phyloP scores from a whole-genome alignment of 2,329 filamentous ascomycete genomes.

The Aspergillus aculeatus region DNA sequence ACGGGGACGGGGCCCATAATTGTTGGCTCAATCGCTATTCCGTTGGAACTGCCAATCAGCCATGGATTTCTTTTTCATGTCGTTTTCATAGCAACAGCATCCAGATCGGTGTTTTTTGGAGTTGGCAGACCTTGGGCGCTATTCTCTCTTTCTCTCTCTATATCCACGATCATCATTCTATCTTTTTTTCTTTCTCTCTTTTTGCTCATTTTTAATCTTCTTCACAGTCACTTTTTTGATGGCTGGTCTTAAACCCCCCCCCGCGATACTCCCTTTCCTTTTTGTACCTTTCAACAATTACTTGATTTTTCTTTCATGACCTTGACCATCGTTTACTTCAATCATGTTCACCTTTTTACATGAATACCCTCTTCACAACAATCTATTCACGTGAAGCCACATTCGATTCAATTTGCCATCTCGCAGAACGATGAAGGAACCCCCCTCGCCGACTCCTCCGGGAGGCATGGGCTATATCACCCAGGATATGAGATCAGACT shows the following conservation, averaged over 20 bases:
- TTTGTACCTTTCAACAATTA: background rate
- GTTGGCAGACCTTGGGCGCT: constrained; percentile 1
- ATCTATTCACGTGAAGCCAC: too few species aligned
- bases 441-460: too few species aligned
- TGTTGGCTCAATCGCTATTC: background rate
- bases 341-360: background rate
- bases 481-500: too few species aligned
- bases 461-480: too few species aligned
- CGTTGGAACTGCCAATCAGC: background rate
- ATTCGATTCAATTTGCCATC: too few species aligned
- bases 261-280: background rate
- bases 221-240: background rate
- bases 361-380: background rate
- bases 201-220: constrained; percentile 1
- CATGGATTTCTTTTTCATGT: background rate
- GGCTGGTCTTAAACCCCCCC: background rate
- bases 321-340: background rate
- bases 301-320: background rate
- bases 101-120: constrained; percentile 11
- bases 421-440: too few species aligned
- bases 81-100: constrained; percentile 11
- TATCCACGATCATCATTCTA: background rate
- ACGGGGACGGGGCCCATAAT: background rate
- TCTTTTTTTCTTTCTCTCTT: background rate
- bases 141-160: constrained; percentile 1